A percentile compares a stretch with the other conserved stretches of the same genome.
Evolutionary conservation across 78 protist genomes (phyloP).

Genomic region (Planoprotostelium fungivorum): DNA sequence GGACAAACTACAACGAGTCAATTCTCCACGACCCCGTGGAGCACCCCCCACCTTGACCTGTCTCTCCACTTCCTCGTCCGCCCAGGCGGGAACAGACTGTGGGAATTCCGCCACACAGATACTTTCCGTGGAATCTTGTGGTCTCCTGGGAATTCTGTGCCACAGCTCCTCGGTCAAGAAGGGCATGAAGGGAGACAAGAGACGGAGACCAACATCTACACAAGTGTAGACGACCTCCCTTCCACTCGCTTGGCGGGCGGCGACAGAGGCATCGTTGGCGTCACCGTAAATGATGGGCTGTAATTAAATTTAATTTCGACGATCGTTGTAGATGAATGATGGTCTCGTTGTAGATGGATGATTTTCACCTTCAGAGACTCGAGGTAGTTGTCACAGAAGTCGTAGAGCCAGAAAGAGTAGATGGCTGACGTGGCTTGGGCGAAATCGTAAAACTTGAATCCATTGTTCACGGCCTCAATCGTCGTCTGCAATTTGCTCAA

Average conservation of each 20-base stretch:
- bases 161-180: conserved; percentile 95
- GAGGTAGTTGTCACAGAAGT: conserved; percentile 92
- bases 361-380: conserved; percentile 60
- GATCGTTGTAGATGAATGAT: not conserved
- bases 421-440: conserved; percentile 61
- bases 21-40: not conserved
- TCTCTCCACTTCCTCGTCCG: conserved; percentile 23
- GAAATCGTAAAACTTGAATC: conserved; percentile 68
- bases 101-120: conserved; percentile 73
- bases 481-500: conserved; percentile 70
- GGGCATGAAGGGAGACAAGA: conserved; percentile 98
- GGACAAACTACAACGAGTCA: conserved; percentile 3
- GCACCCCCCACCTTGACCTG: conserved; percentile 4
- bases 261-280: conserved; percentile 9
- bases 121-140: conserved; percentile 27
- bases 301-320: not conserved
- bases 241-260: conserved; percentile 18
- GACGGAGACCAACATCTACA: conserved; percentile 80
- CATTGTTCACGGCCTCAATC: conserved; percentile 19
- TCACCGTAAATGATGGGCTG: conserved; percentile 42
- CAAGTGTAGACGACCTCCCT: conserved; percentile 55
- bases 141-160: conserved; percentile 75
- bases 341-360: too few relatives aligned
- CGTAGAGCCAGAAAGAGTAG: conserved; percentile 75
- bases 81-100: conserved; percentile 9